A percentile compares a stretch with the other conserved stretches of the same genome.
These are phyloP conservation scores for Talaromyces atroroseus DNA, from an alignment of 2,329 filamentous ascomycete species.

Conservation along the genomic window DNA sequence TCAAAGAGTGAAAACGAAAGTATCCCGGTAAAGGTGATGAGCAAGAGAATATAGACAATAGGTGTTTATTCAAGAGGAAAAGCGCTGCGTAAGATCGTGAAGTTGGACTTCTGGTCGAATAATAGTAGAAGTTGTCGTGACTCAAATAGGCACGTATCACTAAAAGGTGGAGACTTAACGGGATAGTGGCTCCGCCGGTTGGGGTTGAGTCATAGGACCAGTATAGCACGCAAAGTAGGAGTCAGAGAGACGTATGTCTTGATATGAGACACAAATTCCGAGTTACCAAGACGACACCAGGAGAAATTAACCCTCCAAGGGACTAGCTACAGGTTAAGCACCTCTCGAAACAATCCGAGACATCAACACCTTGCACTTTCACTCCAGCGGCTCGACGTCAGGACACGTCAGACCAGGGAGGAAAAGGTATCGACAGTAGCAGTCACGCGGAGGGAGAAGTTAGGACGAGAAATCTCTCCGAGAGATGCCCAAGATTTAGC, in stretches of 20 bases:
- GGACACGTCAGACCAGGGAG: slow-evolving; percentile 17
- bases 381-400: slow-evolving; percentile 15
- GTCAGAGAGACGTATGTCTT: background rate
- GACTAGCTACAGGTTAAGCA: slow-evolving; percentile 15
- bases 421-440: slow-evolving; percentile 15
- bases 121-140: slow-evolving; percentile 28
- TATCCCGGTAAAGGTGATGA: slow-evolving; percentile 9
- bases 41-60: slow-evolving; percentile 12
- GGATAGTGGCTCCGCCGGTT: background rate
- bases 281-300: background rate
- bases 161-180: slow-evolving; percentile 14
- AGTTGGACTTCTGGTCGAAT: slow-evolving; percentile 17
- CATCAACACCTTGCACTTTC: slow-evolving; percentile 13
- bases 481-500: slow-evolving; percentile 1
- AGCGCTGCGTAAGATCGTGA: slow-evolving; percentile 41
- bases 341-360: slow-evolving; percentile 15
- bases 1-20: slow-evolving; percentile 9
- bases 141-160: slow-evolving; percentile 20
- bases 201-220: slow-evolving; percentile 14
- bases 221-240: background rate
- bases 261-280: background rate
- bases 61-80: slow-evolving; percentile 4
- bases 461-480: background rate
- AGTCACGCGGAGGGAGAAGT: slow-evolving; percentile 13
- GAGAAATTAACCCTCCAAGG: slow-evolving; percentile 9